These are phyloP conservation scores for Vanrija sp. DNA, from an alignment of 1,284 basidiomycete species.

Conservation along the genomic window DNA sequence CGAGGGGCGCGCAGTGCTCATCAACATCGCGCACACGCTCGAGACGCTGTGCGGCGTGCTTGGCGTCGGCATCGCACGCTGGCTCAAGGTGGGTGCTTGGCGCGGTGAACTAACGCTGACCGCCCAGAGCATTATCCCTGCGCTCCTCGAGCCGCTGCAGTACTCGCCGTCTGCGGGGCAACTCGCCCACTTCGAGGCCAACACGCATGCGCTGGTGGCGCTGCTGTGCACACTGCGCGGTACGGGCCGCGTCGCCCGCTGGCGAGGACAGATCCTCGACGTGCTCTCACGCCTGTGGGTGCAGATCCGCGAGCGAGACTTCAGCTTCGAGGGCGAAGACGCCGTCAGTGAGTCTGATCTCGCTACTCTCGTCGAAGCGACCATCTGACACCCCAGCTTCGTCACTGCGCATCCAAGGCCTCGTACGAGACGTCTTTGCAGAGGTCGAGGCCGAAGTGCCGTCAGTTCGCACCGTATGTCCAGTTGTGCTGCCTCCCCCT, in stretches of 20 bases:
- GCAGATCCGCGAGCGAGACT: conserved; percentile 26
- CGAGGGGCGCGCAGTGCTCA: conserved; percentile 33
- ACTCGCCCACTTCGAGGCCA: conserved; percentile 33
- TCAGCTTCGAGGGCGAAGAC: not conserved
- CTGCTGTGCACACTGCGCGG: conserved; percentile 22
- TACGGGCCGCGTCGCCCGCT: conserved; percentile 33
- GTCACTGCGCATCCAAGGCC: conserved; percentile 1
- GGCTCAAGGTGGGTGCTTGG: conserved; percentile 39
- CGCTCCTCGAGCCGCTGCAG: conserved; percentile 40
- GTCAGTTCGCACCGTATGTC: conserved; percentile 9
- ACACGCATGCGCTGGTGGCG: conserved; percentile 34
- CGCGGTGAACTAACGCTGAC: not conserved
- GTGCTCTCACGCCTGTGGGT: conserved; percentile 34
- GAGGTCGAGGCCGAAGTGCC: conserved; percentile 14
- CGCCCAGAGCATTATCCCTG: conserved; percentile 38
- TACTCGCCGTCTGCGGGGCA: conserved; percentile 32
- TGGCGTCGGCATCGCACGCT: conserved; percentile 37
- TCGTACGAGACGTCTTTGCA: conserved; percentile 8
- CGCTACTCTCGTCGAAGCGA: not conserved
- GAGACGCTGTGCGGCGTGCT: conserved; percentile 32
- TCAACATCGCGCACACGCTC: conserved; percentile 31
- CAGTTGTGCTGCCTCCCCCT: too few species aligned
- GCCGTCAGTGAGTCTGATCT: not conserved
- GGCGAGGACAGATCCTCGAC: conserved; percentile 47
- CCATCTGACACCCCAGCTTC: too few species aligned